Evolutionary conservation across 106 monocot species (phyloP).

Genomic region (Phalaenopsis aphrodite): DNA sequence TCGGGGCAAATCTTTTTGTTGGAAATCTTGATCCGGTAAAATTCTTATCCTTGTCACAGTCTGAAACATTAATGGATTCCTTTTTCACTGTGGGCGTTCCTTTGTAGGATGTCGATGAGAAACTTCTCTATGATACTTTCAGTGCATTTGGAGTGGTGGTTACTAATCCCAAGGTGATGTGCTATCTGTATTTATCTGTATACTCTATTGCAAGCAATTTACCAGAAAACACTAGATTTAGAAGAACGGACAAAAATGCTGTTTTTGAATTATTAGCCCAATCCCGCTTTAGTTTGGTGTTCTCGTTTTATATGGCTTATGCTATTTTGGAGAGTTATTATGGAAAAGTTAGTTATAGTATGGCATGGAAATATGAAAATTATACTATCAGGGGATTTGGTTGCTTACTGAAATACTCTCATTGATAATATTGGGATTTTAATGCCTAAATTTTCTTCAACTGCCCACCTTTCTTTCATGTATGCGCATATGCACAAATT

Average conservation of each 20-base stretch:
- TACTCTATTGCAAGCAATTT: not conserved
- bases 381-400: too few relatives aligned
- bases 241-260: not conserved
- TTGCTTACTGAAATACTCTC: too few relatives aligned
- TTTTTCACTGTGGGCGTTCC: not conserved
- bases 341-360: not conserved
- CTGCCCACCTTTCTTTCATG: too few relatives aligned
- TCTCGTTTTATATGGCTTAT: not conserved
- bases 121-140: constrained; percentile 96
- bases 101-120: constrained; percentile 86
- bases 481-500: too few relatives aligned
- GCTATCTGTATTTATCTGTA: not conserved
- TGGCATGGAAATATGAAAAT: too few relatives aligned
- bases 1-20: constrained; percentile 95
- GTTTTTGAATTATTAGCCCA: not conserved
- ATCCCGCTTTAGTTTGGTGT: not conserved
- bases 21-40: constrained; percentile 92
- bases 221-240: not conserved
- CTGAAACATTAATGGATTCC: not conserved
- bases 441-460: too few relatives aligned
- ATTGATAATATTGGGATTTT: too few relatives aligned
- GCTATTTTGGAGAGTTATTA: not conserved
- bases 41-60: not conserved
- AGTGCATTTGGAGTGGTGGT: constrained; percentile 95
- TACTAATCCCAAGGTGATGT: constrained; percentile 81